These are phyloP conservation scores for Teunomyces kruisii DNA, from an alignment of 805 yeast genomes.

Conservation along the genomic window DNA sequence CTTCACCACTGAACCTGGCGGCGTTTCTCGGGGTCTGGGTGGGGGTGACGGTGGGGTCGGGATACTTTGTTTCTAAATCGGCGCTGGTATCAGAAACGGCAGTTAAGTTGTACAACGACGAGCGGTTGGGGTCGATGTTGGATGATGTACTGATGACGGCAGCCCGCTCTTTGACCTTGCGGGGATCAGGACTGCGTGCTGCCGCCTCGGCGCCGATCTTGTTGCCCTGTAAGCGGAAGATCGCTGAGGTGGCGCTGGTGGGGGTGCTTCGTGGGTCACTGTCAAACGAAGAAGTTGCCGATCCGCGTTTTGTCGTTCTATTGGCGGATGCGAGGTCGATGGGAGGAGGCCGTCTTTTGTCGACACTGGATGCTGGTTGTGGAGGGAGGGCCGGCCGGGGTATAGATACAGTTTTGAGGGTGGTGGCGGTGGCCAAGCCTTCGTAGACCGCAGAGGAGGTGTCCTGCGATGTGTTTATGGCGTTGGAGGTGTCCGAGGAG, in stretches of 20 bases:
- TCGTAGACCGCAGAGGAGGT: not conserved
- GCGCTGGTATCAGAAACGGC: conserved; percentile 12
- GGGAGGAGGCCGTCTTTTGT: conserved; percentile 6
- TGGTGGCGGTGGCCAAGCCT: not conserved
- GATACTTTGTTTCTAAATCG: conserved; percentile 16
- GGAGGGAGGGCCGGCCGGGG: conserved; percentile 3
- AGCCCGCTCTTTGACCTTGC: conserved; percentile 6
- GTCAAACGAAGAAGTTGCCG: conserved; percentile 7
- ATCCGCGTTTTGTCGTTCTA: conserved; percentile 7
- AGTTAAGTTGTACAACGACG: conserved; percentile 16
- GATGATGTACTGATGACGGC: conserved; percentile 19
- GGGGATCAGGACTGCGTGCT: conserved; percentile 6
- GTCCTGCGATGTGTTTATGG: conserved; percentile 3
- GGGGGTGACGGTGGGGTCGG: conserved; percentile 21
- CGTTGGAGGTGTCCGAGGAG: conserved; percentile 4
- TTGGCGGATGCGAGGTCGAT: conserved; percentile 1
- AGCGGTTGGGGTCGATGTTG: conserved; percentile 15
- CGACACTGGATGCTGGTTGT: conserved; percentile 5
- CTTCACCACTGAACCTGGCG: not conserved
- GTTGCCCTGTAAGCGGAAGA: conserved; percentile 9
- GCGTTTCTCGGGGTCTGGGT: conserved; percentile 10
- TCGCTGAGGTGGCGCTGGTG: conserved; percentile 8
- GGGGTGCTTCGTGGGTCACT: conserved; percentile 2
- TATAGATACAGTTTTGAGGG: conserved; percentile 3
- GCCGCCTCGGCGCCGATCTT: conserved; percentile 12